Base-by-base conservation (phyloP, 2,329 filamentous ascomycete genomes). In the Nothophoma quercina region DNA sequence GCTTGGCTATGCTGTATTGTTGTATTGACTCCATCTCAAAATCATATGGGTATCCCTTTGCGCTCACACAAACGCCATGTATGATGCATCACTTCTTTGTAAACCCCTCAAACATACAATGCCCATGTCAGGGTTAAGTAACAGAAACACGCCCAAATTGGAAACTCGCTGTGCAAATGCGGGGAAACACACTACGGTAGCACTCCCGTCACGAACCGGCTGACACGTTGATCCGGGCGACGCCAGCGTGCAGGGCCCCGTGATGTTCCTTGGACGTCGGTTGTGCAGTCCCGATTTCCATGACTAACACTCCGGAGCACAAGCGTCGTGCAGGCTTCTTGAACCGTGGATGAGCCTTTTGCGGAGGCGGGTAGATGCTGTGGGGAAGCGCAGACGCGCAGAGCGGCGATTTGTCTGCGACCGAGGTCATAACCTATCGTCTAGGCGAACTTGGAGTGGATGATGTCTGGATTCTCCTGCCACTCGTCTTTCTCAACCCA, bases 401-500 rank as follows among this genome's bases (percentile, higher is more conserved):
- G 19, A 23, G 36, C 43, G 32, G 32, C 39, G 59, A 39, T 61
- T 62, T 59, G 21, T 49, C 48, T 29, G 58, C 49, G 52, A 61
- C 43, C 62, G 52, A 60, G 48, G 59, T 61, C 58, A 62, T 53
- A 59, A 56, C 56, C 60, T 56, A 75, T 83, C 58, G 35, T 55
- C 55, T 73, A 97, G 69, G 91, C 93, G 77, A 98, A 96, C 78
- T 96, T 98, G 71, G 91, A 95, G 78, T 98, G 93, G 72, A 99
- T 98, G 68, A 99, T 95, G 72, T 99, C 93, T 15, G 95, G 95
- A 73, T 99, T 96, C 83, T 99, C 95, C 75, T 99, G 95, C 95
- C 95, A 99, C 81, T 99, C 95, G 72, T 98, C 95, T 73, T 96
- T 93, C 78, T 92, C 96, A 70, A 99, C 95, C 92, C 95, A 98